These are phyloP conservation scores for Keithomyces neogunnii DNA, from an alignment of 2,329 filamentous ascomycete species.

Conservation along the genomic window DNA sequence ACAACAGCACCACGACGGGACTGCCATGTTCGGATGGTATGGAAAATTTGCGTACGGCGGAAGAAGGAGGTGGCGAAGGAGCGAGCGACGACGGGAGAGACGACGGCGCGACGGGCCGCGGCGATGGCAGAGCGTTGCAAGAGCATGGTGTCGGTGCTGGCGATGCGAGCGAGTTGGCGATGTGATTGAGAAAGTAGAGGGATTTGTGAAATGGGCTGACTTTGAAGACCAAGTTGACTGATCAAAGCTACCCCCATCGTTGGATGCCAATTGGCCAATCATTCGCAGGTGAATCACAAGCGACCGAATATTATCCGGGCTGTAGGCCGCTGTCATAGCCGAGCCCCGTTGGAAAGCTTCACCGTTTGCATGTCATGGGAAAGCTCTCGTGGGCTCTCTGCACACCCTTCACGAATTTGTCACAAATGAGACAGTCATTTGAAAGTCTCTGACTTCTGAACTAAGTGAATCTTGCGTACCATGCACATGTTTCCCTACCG, in stretches of 20 bases:
- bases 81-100: constrained; percentile 45
- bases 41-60: constrained; percentile 41
- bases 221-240: constrained; percentile 25
- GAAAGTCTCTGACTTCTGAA: too few species aligned
- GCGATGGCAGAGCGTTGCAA: constrained; percentile 54
- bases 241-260: constrained; percentile 14
- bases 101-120: constrained; percentile 50
- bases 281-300: constrained; percentile 12
- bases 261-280: constrained; percentile 28
- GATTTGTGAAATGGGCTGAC: constrained; percentile 42
- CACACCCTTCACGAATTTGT: too few species aligned
- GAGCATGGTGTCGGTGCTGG: constrained; percentile 42
- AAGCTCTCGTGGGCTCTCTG: too few species aligned
- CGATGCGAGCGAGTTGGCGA: constrained; percentile 6
- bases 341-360: background rate
- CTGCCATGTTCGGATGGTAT: constrained; percentile 16
- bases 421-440: too few species aligned
- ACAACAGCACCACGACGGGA: constrained; percentile 5
- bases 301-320: constrained; percentile 20
- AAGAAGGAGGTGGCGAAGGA: constrained; percentile 51
- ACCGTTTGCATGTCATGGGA: too few species aligned
- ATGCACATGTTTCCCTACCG: too few species aligned
- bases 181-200: constrained; percentile 13
- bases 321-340: constrained; percentile 8
- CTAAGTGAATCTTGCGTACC: too few species aligned